Conservation (phyloP, 192 early-diverging fungal species). For the Dimargaris xerosporica region DNA sequence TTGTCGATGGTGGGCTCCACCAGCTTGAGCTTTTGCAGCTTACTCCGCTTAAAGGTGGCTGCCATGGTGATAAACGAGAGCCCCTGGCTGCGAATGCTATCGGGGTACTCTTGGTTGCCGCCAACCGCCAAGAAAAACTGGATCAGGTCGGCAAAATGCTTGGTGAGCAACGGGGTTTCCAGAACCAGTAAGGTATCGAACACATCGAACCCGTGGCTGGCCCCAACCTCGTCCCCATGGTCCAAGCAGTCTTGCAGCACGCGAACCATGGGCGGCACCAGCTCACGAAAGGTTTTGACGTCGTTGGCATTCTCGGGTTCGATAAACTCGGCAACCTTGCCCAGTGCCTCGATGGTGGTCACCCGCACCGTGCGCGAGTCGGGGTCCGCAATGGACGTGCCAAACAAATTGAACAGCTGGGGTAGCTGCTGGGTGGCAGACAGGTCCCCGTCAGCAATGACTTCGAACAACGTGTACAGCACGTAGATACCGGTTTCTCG, state of each 20-base stretch:
- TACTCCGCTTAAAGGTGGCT: constrained; percentile 52
- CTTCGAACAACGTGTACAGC: constrained; percentile 76
- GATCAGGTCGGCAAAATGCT: constrained; percentile 64
- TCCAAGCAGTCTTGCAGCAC: constrained; percentile 67
- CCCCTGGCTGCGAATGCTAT: constrained; percentile 56
- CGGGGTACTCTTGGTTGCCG: constrained; percentile 48
- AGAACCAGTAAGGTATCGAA: constrained; percentile 68
- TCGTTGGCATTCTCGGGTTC: constrained; percentile 49
- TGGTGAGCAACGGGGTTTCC: constrained; percentile 65
- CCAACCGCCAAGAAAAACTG: constrained; percentile 65
- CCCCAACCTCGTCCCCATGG: constrained; percentile 56
- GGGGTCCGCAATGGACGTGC: constrained; percentile 56
- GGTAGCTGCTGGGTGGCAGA: constrained; percentile 33
- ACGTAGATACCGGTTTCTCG: constrained; percentile 78
- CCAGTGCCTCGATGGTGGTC: constrained; percentile 64
- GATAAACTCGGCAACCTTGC: constrained; percentile 69
- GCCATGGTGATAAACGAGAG: constrained; percentile 64
- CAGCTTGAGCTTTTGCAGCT: constrained; percentile 70
- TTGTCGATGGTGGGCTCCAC: constrained; percentile 59
- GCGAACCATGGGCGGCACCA: constrained; percentile 73
- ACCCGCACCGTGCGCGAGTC: constrained; percentile 68
- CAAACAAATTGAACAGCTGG: constrained; percentile 61
- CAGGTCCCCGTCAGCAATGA: constrained; percentile 52
- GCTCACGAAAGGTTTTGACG: constrained; percentile 51
- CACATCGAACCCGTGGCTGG: constrained; percentile 70